These are phyloP conservation scores for Leccinum truebloodii DNA, from an alignment of 768 basidiomycete genomes.

Conservation along the genomic window DNA sequence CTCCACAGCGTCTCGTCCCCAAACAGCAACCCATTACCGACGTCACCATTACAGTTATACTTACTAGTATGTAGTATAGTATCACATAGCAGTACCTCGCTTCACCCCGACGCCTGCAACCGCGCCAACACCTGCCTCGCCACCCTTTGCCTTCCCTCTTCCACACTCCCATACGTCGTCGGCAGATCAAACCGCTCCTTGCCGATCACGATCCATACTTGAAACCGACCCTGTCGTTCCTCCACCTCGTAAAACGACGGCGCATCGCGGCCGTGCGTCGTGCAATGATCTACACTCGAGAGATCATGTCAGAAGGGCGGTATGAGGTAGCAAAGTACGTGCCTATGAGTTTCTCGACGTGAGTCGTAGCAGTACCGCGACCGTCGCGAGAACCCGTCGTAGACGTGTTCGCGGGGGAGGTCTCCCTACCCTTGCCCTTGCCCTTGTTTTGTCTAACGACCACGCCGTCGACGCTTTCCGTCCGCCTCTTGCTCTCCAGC, in stretches of 20 bases:
- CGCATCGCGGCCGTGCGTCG: slow-evolving; percentile 12
- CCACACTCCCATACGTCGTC: slow-evolving; percentile 37
- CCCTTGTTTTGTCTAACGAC: background rate
- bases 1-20: no score
- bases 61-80: background rate
- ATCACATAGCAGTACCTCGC: background rate
- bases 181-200: slow-evolving; percentile 46
- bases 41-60: no score
- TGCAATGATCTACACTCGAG: slow-evolving; percentile 24
- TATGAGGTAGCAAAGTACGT: background rate
- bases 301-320: background rate
- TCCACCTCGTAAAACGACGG: slow-evolving; percentile 39
- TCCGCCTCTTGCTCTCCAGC: background rate
- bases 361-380: background rate
- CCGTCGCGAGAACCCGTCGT: slow-evolving; percentile 6
- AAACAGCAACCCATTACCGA: background rate
- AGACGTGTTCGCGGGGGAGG: background rate
- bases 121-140: slow-evolving; percentile 46
- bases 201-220: slow-evolving; percentile 50
- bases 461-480: background rate
- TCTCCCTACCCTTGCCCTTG: slow-evolving; percentile 18
- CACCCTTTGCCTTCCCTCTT: slow-evolving; percentile 44
- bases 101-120: slow-evolving; percentile 23
- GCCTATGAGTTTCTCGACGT: slow-evolving; percentile 22
- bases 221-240: slow-evolving; percentile 24